These are phyloP conservation scores for Umbelopsis sp. DNA, from an alignment of 192 early-diverging fungal species.

Conservation along the genomic window DNA sequence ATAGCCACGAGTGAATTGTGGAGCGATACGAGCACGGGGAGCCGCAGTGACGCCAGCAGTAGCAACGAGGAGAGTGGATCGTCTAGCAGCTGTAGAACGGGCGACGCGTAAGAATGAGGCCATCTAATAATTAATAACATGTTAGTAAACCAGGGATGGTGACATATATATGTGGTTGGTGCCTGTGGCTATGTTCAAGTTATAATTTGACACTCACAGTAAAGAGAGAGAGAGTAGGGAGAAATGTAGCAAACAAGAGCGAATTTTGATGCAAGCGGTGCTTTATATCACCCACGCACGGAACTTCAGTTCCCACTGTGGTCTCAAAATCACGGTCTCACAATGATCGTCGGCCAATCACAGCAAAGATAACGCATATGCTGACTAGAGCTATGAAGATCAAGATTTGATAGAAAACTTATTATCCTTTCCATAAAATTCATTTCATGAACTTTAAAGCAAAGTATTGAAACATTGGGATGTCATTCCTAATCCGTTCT, in stretches of 20 bases:
- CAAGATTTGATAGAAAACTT: too few relatives aligned
- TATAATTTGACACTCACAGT: conserved; percentile 20
- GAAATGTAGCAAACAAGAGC: not conserved
- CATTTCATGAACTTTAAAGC: too few relatives aligned
- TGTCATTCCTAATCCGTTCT: not conserved
- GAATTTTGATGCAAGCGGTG: not conserved
- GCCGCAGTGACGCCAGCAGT: conserved; percentile 1
- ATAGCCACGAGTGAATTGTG: conserved; percentile 16
- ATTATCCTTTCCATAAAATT: too few relatives aligned
- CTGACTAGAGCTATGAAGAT: too few relatives aligned
- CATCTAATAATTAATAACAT: not conserved
- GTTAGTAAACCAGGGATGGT: not conserved
- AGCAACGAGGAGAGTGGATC: conserved; percentile 6
- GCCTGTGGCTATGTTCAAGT: not conserved
- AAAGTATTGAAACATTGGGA: too few relatives aligned
- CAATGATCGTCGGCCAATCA: conserved; percentile 7
- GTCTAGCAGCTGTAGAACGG: conserved; percentile 5
- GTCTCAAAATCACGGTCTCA: conserved; percentile 18
- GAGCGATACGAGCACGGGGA: conserved; percentile 6
- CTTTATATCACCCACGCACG: not conserved
- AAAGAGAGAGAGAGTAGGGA: conserved; percentile 7
- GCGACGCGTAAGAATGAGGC: conserved; percentile 16
- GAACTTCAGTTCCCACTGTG: not conserved
- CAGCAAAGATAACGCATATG: not conserved
- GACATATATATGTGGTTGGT: not conserved